Percentiles rank a stretch among this genome's conserved stretches.
These are phyloP conservation scores for Akanthomyces lecanii DNA, from an alignment of 2,329 filamentous ascomycete species.

Conservation along the genomic window DNA sequence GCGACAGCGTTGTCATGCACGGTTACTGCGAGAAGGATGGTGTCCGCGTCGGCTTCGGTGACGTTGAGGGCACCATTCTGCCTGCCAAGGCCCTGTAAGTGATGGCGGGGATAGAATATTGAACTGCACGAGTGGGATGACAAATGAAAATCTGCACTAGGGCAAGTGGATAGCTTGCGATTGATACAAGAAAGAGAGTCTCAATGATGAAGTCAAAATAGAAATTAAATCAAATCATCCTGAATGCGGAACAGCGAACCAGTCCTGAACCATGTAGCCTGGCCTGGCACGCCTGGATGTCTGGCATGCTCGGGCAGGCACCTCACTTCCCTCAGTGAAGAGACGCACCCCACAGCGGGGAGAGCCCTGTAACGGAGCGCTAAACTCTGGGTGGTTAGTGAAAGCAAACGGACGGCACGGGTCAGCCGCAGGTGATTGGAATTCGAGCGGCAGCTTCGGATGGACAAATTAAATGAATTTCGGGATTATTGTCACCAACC, in stretches of 20 bases:
- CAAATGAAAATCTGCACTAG: not conserved
- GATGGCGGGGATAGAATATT: not conserved
- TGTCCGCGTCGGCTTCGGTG: slow-evolving; percentile 40
- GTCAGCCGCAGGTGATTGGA: not conserved
- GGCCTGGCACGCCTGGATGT: too few relatives aligned
- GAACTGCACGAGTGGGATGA: not conserved
- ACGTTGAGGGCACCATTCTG: slow-evolving; percentile 35
- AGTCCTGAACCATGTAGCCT: too few relatives aligned
- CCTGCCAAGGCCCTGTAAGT: slow-evolving; percentile 15
- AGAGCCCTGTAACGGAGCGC: not conserved
- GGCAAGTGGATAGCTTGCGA: not conserved
- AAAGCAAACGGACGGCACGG: not conserved
- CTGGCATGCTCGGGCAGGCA: too few relatives aligned
- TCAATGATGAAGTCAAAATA: not conserved
- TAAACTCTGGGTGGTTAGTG: not conserved
- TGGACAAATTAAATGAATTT: not conserved
- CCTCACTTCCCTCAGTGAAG: not conserved
- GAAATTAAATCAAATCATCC: not conserved
- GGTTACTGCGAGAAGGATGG: slow-evolving; percentile 33
- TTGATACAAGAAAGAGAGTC: not conserved
- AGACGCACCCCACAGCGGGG: slow-evolving; percentile 1
- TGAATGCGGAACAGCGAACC: not conserved
- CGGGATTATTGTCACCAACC: not conserved
- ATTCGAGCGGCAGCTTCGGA: not conserved
- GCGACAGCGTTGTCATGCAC: slow-evolving; percentile 40